phyloP scores from a whole-genome alignment of 129 eudicot species.

The Deinandra increscens region DNA sequence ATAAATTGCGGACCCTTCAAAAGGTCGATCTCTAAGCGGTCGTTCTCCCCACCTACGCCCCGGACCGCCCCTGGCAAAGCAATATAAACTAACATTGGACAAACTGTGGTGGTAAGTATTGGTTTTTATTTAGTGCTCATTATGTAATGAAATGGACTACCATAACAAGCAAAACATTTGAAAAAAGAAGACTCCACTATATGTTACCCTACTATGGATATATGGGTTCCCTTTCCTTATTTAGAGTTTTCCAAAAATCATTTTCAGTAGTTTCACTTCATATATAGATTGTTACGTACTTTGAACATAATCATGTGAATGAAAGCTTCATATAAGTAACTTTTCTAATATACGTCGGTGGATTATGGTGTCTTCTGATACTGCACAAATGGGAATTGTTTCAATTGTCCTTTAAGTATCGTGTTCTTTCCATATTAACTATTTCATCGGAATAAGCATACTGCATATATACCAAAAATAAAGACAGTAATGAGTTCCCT shows the following conservation, averaged over 20 bases:
- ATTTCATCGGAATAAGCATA: background rate
- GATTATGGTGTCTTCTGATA: background rate
- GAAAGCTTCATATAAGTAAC: background rate
- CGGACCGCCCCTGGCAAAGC: too few species aligned
- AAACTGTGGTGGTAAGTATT: conserved; percentile 75
- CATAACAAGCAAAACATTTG: conserved; percentile 44
- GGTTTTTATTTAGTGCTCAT: conserved; percentile 64
- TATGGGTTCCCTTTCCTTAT: background rate
- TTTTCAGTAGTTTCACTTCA: background rate
- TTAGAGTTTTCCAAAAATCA: background rate
- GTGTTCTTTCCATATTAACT: background rate
- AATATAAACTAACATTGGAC: conserved; percentile 49
- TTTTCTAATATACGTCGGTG: background rate
- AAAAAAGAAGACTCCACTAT: conserved; percentile 40
- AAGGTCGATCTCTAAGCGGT: too few species aligned
- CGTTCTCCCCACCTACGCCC: too few species aligned
- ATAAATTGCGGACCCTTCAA: too few species aligned
- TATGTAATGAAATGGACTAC: conserved; percentile 54
- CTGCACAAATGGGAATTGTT: background rate
- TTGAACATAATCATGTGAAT: background rate
- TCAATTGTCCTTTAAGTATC: background rate
- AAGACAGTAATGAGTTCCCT: background rate
- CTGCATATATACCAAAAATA: background rate
- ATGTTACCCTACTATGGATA: conserved; percentile 16
- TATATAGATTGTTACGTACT: too few species aligned